Conservation (phyloP, 345 rosid species). For the Theobroma cacao region DNA sequence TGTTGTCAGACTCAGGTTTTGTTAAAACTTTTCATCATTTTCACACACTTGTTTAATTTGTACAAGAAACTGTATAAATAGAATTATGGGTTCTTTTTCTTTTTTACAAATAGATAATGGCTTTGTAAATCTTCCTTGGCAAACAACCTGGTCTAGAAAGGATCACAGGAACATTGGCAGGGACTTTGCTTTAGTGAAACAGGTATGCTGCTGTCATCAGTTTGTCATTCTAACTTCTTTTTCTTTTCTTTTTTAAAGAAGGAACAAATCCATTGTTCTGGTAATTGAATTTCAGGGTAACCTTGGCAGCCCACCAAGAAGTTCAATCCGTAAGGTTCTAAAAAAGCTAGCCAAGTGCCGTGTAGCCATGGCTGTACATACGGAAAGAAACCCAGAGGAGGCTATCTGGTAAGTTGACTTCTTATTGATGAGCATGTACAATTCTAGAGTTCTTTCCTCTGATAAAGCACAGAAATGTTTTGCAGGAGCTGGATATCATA, state of each 20-base stretch:
- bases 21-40: background rate
- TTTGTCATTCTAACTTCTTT: background rate
- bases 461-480: background rate
- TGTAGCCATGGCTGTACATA: conserved; percentile 11
- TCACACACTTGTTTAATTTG: background rate
- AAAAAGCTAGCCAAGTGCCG: conserved; percentile 15
- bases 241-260: background rate
- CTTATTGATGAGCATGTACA: background rate
- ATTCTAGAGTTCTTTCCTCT: background rate
- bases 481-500: conserved; percentile 24
- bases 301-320: background rate
- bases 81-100: background rate
- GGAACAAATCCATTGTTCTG: background rate
- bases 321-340: conserved; percentile 15
- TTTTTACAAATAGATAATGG: background rate
- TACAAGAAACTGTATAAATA: background rate
- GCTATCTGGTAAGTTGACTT: conserved; percentile 24
- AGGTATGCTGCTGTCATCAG: conserved; percentile 11
- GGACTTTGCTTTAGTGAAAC: conserved; percentile 5
- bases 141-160: background rate
- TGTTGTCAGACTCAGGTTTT: conserved; percentile 20
- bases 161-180: conserved; percentile 1
- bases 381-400: conserved; percentile 14
- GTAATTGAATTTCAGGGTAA: conserved; percentile 9
- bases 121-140: background rate